Percentiles rank a stretch among this genome's conserved stretches.
phyloP scores from a whole-genome alignment of 2,329 filamentous ascomycete species.

The Aaosphaeria arxii region DNA sequence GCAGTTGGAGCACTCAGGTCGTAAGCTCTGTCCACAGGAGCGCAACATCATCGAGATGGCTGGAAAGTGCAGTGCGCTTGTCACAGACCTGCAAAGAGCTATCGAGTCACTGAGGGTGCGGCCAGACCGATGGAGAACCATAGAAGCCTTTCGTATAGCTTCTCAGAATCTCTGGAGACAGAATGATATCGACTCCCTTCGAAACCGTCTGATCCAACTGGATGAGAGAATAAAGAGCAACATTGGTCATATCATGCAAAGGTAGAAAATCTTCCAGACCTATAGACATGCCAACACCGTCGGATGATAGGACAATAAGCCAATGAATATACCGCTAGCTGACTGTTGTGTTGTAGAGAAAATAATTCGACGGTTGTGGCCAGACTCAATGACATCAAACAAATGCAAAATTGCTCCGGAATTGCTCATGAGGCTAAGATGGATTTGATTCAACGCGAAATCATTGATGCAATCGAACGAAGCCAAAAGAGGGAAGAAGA shows the following conservation, averaged over 20 bases:
- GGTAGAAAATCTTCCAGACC: not conserved
- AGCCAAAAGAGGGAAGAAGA: constrained; percentile 1
- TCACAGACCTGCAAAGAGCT: not conserved
- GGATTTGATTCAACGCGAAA: not conserved
- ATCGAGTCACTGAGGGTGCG: constrained; percentile 1
- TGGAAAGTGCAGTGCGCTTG: constrained; percentile 2
- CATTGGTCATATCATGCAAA: not conserved
- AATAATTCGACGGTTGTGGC: constrained; percentile 1
- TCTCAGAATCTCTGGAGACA: constrained; percentile 1
- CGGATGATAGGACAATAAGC: no score
- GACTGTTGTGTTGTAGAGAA: not conserved
- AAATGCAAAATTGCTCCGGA: constrained; percentile 3
- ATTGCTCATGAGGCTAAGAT: constrained; percentile 1
- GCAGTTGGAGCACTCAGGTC: not conserved
- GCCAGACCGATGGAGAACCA: not conserved
- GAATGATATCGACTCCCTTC: constrained; percentile 2
- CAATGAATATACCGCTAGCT: not conserved
- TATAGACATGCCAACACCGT: not conserved
- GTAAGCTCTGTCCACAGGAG: constrained; percentile 4
- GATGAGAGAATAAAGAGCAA: not conserved
- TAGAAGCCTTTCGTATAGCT: constrained; percentile 1
- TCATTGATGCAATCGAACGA: not conserved
- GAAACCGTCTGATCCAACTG: not conserved
- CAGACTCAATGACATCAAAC: constrained; percentile 1
- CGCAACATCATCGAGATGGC: constrained; percentile 1